Evolutionary conservation across 805 yeast genomes (phyloP), one percentile per base, ranked within the genome.

Genomic region (Sporopachydermia lactativora): DNA sequence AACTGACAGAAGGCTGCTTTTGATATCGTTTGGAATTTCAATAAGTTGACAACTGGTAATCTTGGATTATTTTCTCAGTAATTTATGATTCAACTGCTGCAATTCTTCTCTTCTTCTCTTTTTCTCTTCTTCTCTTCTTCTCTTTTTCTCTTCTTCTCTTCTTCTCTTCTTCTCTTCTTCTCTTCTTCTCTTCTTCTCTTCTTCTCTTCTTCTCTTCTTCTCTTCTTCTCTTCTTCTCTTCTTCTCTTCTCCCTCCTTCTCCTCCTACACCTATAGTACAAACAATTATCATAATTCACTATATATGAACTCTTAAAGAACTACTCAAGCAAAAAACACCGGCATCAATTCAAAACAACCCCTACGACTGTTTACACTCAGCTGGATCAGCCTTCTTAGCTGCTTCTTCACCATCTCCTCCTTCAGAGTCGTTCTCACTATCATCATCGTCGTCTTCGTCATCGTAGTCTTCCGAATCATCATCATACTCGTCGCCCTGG

Each of bases 391-490:
- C 70, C 61, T 72, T 70, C 48, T 66, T 49, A 41, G 45, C 72
- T 24, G 61, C 66, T 36, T 54, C 66, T 6, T 56, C 64, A 6
- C 54, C 64, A 5, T 61, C 77, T 43, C 61, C 77, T 2, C 66
- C 79, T 2, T 70, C 83, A 2, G 69, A 79, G 2, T 68, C 77
- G 2, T 66, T 79, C 4, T 73, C 83, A 1, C 69, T 82, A 13
- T 72, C 82, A 4, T 65, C 76, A 2, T 65, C 76, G 8, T 71
- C 77, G 3, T 70, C 79, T 2, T 69, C 79, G 15, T 65, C 74
- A 14, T 72, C 83, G 5, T 70, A 85, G 11, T 72, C 75, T 16
- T 67, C 73, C 35, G 64, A 78, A 14, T 70, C 83, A 24, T 71
- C 71, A 45, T 63, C 67, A 39, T 8, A 24, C 31, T 24, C 31